Evolutionary conservation across 2,329 filamentous ascomycete species (phyloP).

Genomic region (Chrysosphaeria jannelii): DNA sequence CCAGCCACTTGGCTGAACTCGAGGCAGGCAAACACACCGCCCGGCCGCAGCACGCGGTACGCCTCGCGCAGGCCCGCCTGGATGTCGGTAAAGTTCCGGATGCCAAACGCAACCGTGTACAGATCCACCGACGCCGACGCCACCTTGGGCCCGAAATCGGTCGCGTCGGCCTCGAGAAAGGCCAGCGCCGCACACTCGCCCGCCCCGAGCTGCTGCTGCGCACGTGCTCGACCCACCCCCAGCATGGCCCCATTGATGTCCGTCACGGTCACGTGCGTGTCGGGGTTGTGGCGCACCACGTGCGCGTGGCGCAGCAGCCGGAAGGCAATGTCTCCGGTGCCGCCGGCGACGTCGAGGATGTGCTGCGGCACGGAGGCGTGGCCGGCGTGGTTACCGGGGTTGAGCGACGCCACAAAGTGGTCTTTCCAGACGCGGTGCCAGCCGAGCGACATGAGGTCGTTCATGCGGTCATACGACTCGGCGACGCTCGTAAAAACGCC

Average conservation of each 20-base stretch:
- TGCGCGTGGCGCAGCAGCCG: constrained; percentile 76
- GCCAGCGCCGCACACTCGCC: constrained; percentile 25
- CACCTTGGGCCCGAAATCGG: constrained; percentile 30
- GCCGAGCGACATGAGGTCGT: constrained; percentile 94
- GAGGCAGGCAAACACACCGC: constrained; percentile 83
- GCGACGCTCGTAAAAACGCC: constrained; percentile 88
- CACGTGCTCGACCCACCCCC: constrained; percentile 55
- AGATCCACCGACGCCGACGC: constrained; percentile 51
- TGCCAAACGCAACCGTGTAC: constrained; percentile 93
- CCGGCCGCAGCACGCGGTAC: constrained; percentile 67
- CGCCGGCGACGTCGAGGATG: constrained; percentile 89
- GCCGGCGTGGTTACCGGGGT: constrained; percentile 34
- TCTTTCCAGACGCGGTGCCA: constrained; percentile 95
- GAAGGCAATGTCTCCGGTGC: constrained; percentile 93
- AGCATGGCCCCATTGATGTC: constrained; percentile 97
- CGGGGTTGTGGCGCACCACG: constrained; percentile 45
- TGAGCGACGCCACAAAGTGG: constrained; percentile 74
- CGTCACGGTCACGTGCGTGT: constrained; percentile 63
- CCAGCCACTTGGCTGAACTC: constrained; percentile 64
- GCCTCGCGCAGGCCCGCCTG: constrained; percentile 57
- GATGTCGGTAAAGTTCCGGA: constrained; percentile 90
- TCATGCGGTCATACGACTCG: constrained; percentile 89
- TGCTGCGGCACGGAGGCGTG: constrained; percentile 21
- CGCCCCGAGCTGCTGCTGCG: constrained; percentile 22
- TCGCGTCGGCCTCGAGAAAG: constrained; percentile 80